These are phyloP conservation scores for Diplodia mutila DNA, from an alignment of 2,329 filamentous ascomycete species.

Conservation along the genomic window DNA sequence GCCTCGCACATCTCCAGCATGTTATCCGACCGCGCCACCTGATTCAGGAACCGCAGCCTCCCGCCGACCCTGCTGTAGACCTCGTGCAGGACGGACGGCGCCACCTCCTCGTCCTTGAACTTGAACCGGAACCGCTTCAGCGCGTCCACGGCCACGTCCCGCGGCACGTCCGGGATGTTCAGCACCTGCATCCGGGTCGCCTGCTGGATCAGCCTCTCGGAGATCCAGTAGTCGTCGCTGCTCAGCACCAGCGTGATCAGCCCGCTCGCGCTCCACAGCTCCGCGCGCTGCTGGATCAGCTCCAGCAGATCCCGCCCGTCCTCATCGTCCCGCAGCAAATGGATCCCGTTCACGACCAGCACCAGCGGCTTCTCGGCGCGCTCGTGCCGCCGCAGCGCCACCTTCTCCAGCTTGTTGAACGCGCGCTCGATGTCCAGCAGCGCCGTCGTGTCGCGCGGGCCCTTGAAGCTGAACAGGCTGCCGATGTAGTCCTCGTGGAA, in stretches of 20 bases:
- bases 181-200: conserved; percentile 89
- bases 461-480: conserved; percentile 84
- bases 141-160: conserved; percentile 70
- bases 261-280: conserved; percentile 86
- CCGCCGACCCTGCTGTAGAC: conserved; percentile 85
- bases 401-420: conserved; percentile 91
- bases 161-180: conserved; percentile 76
- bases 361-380: conserved; percentile 68
- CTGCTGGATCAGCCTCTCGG: conserved; percentile 83
- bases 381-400: conserved; percentile 70
- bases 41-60: conserved; percentile 77
- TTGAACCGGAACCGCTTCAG: conserved; percentile 71
- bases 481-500: conserved; percentile 94
- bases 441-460: conserved; percentile 82
- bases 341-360: conserved; percentile 84
- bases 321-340: conserved; percentile 81
- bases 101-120: conserved; percentile 66
- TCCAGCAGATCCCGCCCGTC: conserved; percentile 85
- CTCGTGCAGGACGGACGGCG: conserved; percentile 62
- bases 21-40: conserved; percentile 75
- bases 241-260: conserved; percentile 87
- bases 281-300: conserved; percentile 84
- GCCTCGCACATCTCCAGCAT: conserved; percentile 74
- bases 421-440: conserved; percentile 88
- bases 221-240: conserved; percentile 93